A percentile compares a stretch with the other conserved stretches of the same genome.
Evolutionary conservation across 192 early-diverging fungal genomes (phyloP).

Genomic region (Podila verticillata): DNA sequence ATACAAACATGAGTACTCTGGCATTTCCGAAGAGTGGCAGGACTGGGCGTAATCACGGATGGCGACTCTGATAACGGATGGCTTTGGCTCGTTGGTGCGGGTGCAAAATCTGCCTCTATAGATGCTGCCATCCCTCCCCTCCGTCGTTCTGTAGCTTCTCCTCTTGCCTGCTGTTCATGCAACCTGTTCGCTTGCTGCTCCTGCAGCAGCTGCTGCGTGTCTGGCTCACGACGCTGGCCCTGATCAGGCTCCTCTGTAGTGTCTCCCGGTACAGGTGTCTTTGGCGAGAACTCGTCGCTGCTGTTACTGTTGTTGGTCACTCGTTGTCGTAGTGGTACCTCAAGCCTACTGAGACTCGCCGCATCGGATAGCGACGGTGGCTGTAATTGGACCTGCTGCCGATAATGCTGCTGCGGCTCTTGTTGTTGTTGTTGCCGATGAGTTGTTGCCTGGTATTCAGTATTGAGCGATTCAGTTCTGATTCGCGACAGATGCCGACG

Average conservation of each 20-base stretch:
- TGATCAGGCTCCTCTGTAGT: not conserved
- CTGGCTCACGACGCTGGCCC: not conserved
- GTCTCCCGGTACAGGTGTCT: not conserved
- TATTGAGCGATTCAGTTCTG: too few relatives aligned
- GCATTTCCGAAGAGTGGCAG: conserved; percentile 32
- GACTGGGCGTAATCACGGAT: not conserved
- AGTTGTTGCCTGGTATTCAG: too few relatives aligned
- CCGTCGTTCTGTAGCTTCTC: not conserved
- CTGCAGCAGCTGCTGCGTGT: not conserved
- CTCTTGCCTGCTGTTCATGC: not conserved
- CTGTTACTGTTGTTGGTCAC: not conserved
- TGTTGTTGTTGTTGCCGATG: not conserved
- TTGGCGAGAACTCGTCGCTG: not conserved
- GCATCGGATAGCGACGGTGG: not conserved
- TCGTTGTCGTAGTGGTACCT: not conserved
- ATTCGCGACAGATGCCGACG: too few relatives aligned
- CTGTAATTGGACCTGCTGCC: not conserved
- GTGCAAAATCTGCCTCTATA: not conserved
- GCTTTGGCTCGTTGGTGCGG: not conserved
- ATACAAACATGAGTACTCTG: conserved; percentile 36
- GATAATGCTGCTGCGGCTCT: not conserved
- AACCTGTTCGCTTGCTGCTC: not conserved
- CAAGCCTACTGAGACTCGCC: not conserved
- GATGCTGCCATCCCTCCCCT: not conserved
- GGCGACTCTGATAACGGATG: not conserved